Conservation (phyloP, 352 stramenopile species). For the Aphanomyces invadans region DNA sequence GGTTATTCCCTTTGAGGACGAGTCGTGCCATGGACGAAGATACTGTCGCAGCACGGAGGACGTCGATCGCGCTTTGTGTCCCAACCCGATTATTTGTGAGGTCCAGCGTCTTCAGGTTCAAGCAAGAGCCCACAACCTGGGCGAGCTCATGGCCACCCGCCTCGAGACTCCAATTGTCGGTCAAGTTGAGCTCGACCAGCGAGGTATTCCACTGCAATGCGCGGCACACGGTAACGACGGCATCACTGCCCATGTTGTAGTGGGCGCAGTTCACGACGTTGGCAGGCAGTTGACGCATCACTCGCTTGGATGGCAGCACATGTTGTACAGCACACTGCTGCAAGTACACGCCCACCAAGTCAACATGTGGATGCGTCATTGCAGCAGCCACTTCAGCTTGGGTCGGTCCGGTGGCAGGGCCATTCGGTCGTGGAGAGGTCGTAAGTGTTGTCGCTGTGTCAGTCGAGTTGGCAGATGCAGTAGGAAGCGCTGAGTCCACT, state of each 20-base stretch:
- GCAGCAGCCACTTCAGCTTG: background rate
- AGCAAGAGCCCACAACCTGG: background rate
- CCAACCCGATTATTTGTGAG: conserved; percentile 22
- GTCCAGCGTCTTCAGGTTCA: background rate
- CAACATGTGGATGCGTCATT: background rate
- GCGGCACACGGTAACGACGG: background rate
- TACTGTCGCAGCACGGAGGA: background rate
- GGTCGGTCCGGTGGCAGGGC: background rate
- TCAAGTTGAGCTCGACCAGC: conserved; percentile 3
- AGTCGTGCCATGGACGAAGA: background rate
- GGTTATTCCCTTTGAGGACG: conserved; percentile 10
- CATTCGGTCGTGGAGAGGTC: no score
- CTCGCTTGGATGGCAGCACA: conserved; percentile 22
- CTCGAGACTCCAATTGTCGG: conserved; percentile 10
- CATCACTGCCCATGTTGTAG: conserved; percentile 6
- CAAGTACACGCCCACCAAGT: conserved; percentile 20
- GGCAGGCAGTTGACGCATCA: background rate
- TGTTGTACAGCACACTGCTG: conserved; percentile 7
- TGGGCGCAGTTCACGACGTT: background rate
- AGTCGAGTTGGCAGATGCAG: no score
- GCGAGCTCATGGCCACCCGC: background rate
- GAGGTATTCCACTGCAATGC: background rate
- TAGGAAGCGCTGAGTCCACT: no score
- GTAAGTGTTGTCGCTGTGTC: no score
- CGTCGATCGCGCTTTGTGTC: background rate